phyloP scores from a whole-genome alignment of 257 asterid genomes.

The Solanum ossicruentum region DNA sequence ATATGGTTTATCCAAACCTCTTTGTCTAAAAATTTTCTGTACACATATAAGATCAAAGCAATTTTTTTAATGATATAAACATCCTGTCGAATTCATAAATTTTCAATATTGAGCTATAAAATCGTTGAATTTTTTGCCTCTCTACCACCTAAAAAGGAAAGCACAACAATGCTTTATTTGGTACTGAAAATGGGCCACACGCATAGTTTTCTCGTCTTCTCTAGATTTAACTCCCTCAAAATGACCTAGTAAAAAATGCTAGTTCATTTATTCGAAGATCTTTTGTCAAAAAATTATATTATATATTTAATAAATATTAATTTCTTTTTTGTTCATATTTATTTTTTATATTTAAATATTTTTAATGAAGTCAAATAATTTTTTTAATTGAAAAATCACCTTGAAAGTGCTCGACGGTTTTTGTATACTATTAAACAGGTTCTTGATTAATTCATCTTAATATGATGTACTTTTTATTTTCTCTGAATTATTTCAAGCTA shows the following conservation, averaged over 20 bases:
- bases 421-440: neutral
- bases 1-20: neutral
- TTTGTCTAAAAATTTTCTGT: neutral
- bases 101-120: neutral
- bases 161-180: neutral
- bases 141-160: neutral
- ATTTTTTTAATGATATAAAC: neutral
- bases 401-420: neutral
- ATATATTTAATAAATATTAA: too few species aligned
- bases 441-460: neutral
- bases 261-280: too few species aligned
- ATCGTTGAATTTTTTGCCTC: neutral
- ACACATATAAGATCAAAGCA: neutral
- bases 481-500: too few species aligned
- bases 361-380: neutral
- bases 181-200: neutral
- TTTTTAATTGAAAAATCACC: neutral
- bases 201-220: neutral
- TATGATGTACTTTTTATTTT: neutral
- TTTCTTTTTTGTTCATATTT: too few species aligned
- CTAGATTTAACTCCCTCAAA: neutral
- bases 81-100: neutral
- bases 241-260: neutral
- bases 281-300: too few species aligned
- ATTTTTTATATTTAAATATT: too few species aligned